Conservation (phyloP, 805 yeast species). For the Naumovozyma castellii region DNA sequence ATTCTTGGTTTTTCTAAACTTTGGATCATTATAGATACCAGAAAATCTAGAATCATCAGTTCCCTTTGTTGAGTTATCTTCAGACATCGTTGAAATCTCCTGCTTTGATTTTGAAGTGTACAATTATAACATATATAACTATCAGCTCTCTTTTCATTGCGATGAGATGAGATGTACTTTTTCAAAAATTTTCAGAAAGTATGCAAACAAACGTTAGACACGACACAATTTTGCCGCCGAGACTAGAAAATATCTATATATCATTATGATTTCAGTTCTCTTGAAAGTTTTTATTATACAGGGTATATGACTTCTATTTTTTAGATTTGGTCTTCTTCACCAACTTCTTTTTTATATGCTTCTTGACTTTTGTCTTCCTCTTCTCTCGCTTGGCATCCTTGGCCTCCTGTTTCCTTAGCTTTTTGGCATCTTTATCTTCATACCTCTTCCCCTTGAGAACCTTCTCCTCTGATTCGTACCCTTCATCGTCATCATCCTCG, state of each 20-base stretch:
- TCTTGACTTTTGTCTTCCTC: conserved; percentile 73
- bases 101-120: too few relatives aligned
- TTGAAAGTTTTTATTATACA: too few relatives aligned
- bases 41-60: conserved; percentile 70
- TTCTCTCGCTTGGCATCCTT: conserved; percentile 72
- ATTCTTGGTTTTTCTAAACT: conserved; percentile 67
- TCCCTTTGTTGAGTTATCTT: conserved; percentile 19
- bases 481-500: conserved; percentile 25
- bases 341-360: conserved; percentile 69
- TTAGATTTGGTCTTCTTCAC: conserved; percentile 45
- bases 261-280: background rate
- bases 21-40: conserved; percentile 74
- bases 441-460: conserved; percentile 60
- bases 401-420: conserved; percentile 62
- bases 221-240: background rate
- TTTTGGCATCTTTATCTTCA: conserved; percentile 72
- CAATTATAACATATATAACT: background rate
- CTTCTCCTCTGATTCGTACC: conserved; percentile 27
- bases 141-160: background rate
- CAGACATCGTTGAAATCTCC: conserved; percentile 10
- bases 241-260: background rate
- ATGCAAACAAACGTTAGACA: background rate
- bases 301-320: too few relatives aligned
- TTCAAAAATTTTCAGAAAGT: background rate
- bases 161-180: background rate